Conservation (phyloP, 2,329 filamentous ascomycete species). For the Paramyrothecium roridum region DNA sequence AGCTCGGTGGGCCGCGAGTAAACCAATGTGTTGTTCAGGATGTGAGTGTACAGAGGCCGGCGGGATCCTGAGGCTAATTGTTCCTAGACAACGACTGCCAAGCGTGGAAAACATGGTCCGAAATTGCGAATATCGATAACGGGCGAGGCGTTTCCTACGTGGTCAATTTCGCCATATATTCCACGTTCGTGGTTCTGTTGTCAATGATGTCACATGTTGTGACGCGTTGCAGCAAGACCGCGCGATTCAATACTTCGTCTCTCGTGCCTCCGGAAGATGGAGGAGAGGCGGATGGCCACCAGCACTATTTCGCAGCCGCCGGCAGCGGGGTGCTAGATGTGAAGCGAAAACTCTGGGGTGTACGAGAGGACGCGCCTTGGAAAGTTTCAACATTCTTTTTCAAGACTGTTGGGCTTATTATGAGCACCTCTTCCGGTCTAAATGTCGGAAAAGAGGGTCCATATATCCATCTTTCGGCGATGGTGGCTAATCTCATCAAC, state of each 20-base stretch:
- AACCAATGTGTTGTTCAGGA: background rate
- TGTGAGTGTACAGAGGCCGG: background rate
- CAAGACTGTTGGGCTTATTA: background rate
- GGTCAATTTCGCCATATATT: background rate
- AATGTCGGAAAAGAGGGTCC: background rate
- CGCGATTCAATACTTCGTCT: background rate
- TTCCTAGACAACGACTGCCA: background rate
- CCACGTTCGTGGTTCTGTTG: background rate
- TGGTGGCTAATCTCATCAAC: background rate
- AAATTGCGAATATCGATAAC: background rate
- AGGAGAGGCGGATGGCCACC: background rate
- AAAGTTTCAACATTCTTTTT: background rate
- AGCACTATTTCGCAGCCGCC: background rate
- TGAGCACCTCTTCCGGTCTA: background rate
- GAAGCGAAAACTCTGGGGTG: background rate
- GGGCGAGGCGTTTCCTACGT: too few relatives aligned
- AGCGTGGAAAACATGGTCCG: background rate
- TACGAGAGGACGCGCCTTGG: background rate
- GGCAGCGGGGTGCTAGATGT: background rate
- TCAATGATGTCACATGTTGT: background rate
- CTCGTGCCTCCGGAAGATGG: background rate
- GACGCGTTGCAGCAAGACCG: background rate
- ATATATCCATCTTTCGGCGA: background rate
- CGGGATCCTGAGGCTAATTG: background rate
- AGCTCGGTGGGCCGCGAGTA: background rate